These are phyloP conservation scores for Maudiozyma pseudohumilis DNA, from an alignment of 805 yeast genomes.

Conservation along the genomic window DNA sequence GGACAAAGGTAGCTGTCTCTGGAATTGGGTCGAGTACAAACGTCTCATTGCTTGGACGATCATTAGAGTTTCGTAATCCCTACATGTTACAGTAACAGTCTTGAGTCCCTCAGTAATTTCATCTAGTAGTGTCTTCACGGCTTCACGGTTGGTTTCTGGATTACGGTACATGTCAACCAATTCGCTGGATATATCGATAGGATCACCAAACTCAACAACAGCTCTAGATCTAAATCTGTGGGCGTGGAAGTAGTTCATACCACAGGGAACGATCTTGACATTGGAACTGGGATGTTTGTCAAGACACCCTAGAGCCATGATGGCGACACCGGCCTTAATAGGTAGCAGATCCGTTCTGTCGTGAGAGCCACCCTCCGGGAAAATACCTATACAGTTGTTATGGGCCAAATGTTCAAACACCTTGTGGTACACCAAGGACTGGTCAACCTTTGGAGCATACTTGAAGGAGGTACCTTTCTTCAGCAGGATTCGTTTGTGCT, in stretches of 20 bases:
- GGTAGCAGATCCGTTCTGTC: conserved; percentile 88
- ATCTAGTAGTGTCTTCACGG: conserved; percentile 63
- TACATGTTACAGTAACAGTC: conserved; percentile 80
- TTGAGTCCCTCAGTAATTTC: conserved; percentile 62
- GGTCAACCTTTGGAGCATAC: conserved; percentile 77
- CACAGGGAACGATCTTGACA: conserved; percentile 89
- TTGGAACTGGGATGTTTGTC: conserved; percentile 63
- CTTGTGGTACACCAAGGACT: conserved; percentile 67
- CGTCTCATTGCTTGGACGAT: conserved; percentile 89
- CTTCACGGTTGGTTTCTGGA: conserved; percentile 47
- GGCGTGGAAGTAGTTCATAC: conserved; percentile 94
- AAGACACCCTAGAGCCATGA: conserved; percentile 95
- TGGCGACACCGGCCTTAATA: conserved; percentile 92
- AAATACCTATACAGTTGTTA: conserved; percentile 81
- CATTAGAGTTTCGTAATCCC: conserved; percentile 81
- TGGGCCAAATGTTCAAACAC: conserved; percentile 77
- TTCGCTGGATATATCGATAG: conserved; percentile 54
- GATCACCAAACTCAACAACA: conserved; percentile 87
- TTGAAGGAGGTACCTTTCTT: conserved; percentile 48
- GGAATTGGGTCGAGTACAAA: conserved; percentile 52
- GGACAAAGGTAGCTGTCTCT: conserved; percentile 64
- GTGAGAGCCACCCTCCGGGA: conserved; percentile 97
- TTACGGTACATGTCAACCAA: conserved; percentile 55
- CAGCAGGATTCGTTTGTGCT: conserved; percentile 36
- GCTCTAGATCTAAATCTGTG: conserved; percentile 94